A percentile compares a stretch with the other conserved stretches of the same genome.
Evolutionary conservation across 2,329 filamentous ascomycete species (phyloP).

Genomic region (Penicillium sp.): DNA sequence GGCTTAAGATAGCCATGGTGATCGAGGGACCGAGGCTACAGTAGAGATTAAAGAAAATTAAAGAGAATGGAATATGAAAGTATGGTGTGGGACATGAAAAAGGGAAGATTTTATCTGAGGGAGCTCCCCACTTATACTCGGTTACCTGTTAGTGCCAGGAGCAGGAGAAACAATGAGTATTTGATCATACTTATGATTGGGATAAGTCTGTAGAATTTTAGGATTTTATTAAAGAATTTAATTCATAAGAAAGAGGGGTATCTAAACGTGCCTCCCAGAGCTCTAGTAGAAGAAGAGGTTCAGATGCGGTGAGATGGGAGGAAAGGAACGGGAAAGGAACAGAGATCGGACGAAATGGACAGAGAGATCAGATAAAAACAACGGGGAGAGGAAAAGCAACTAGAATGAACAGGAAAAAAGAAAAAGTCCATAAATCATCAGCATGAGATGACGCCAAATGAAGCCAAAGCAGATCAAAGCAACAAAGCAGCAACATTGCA

Average conservation of each 20-base stretch:
- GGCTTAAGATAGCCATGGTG: no score
- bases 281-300: constrained; percentile 7
- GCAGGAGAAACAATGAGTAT: no score
- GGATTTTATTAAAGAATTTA: constrained; percentile 8
- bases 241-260: constrained; percentile 28
- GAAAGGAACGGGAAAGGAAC: not conserved
- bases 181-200: not conserved
- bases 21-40: no score
- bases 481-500: constrained; percentile 7
- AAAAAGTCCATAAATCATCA: not conserved
- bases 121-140: no score
- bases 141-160: no score
- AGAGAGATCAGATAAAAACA: not conserved
- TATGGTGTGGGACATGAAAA: no score
- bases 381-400: not conserved
- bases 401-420: not conserved
- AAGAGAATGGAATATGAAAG: no score
- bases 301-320: not conserved
- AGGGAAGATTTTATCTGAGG: no score
- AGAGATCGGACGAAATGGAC: not conserved
- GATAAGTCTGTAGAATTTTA: not conserved
- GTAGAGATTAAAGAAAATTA: no score
- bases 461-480: not conserved
- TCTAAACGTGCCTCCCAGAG: constrained; percentile 33
- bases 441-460: not conserved